Evolutionary conservation across 1,284 basidiomycete genomes (phyloP).

Genomic region (Cutaneotrichosporon dermatis): DNA sequence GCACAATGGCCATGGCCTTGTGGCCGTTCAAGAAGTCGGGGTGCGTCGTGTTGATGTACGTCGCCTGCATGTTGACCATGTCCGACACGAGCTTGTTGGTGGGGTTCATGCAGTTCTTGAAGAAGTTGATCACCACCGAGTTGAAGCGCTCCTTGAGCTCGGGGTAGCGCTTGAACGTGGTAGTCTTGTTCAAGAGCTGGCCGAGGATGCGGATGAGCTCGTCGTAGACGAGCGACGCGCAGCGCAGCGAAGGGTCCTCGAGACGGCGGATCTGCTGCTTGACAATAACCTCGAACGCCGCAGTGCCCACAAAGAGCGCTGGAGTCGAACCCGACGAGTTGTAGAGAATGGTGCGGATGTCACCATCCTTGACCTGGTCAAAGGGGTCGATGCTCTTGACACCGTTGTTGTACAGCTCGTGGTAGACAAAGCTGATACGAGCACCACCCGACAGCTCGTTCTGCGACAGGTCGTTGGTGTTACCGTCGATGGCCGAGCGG

Average conservation of each 20-base stretch:
- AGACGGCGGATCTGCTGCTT: conserved; percentile 97
- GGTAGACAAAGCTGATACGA: conserved; percentile 96
- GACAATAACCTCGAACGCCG: conserved; percentile 95
- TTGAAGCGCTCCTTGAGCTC: conserved; percentile 93
- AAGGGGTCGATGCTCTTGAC: conserved; percentile 95
- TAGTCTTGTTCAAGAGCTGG: conserved; percentile 82
- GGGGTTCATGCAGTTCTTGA: conserved; percentile 87
- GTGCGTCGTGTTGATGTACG: conserved; percentile 82
- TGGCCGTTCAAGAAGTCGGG: conserved; percentile 97
- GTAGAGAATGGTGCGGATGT: conserved; percentile 91
- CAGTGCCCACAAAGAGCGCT: conserved; percentile 89
- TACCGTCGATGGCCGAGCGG: conserved; percentile 93
- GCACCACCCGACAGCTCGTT: conserved; percentile 97
- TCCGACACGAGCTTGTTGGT: conserved; percentile 93
- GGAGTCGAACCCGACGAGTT: conserved; percentile 97
- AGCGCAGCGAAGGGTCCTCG: conserved; percentile 89
- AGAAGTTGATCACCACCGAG: conserved; percentile 88
- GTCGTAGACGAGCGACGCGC: conserved; percentile 91
- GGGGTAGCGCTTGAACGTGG: conserved; percentile 90
- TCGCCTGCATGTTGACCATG: conserved; percentile 92
- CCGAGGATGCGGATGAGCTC: conserved; percentile 92
- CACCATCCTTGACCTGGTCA: conserved; percentile 96
- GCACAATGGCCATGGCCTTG: conserved; percentile 89
- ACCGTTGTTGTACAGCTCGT: conserved; percentile 95
- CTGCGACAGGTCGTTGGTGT: conserved; percentile 86